Base-by-base conservation (phyloP, 495 filamentous ascomycete species). In the Cudoniella acicularis region DNA sequence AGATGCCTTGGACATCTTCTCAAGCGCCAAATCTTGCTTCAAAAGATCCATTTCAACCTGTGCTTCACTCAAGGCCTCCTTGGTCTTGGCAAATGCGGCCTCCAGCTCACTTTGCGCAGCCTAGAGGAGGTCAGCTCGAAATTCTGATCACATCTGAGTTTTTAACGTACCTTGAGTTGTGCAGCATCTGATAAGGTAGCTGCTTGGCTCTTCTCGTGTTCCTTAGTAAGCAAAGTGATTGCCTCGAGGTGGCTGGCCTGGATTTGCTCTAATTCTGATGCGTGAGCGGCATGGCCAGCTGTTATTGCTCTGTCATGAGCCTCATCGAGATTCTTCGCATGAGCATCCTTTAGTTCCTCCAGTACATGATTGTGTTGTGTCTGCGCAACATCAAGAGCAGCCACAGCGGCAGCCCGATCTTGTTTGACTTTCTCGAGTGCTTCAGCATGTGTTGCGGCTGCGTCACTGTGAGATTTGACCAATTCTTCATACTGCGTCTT, bases 1-100 rank as follows among this genome's bases (percentile, higher is more conserved):
- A 42, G 73, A 73, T 23, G 79, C 75, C 46, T 79, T 82, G 42
- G 75, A 77, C 76, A 79, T 78, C 68, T 81, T 82, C 57, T 80
- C 77, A 42, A 73, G 66, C 2, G 78, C 79, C 17, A 83, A 75
- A 55, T 77, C 67, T 60, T 79, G 71, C 54, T 72, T 72, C 45
- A 82, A 62, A 6, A 68, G 64, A 49, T 78, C 75, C 23, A 71
- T 52, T 40, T 82, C 78, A 8, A 62, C 66, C 47, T 80, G 68
- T 2, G 68, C 49, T 60, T 75, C 73, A 25, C 58, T 60, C 11
- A 79, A 64, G 20, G 68, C 55, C 48, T 69, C 60, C 18, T 59
- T 64, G 18, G 71, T 69, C 23, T 67, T 64, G 69, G 67, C 49
- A 66, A 63, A 27, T 41, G 64, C 61, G 21, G 47, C 49, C 49